Conservation (phyloP, 371 early-diverging fungal genomes). For the Rhizopus sp. region DNA sequence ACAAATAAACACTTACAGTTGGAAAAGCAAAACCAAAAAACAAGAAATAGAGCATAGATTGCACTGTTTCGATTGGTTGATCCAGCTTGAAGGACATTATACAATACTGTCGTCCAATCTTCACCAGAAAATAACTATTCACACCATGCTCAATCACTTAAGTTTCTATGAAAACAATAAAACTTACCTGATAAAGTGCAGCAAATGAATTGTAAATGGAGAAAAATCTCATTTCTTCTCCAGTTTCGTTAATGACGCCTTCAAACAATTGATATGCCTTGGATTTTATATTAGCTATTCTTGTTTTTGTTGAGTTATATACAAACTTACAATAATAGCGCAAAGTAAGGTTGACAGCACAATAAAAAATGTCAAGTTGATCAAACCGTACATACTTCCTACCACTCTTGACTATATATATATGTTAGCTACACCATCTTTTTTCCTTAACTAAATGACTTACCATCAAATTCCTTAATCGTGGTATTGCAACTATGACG, state of each 20-base stretch:
- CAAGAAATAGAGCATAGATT: constrained; percentile 56
- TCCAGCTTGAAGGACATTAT: constrained; percentile 53
- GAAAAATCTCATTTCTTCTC: constrained; percentile 58
- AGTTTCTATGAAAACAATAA: neutral
- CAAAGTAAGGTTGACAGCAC: constrained; percentile 54
- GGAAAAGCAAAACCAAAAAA: constrained; percentile 64
- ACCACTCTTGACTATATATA: constrained; percentile 53
- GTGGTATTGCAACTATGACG: constrained; percentile 57
- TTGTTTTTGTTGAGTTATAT: neutral
- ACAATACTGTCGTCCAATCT: constrained; percentile 68
- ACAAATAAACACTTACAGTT: constrained; percentile 53
- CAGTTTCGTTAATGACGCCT: constrained; percentile 46
- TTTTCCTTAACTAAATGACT: constrained; percentile 5
- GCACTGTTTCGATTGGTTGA: constrained; percentile 40
- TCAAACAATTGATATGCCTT: constrained; percentile 53
- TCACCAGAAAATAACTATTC: constrained; percentile 67
- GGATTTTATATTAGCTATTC: neutral
- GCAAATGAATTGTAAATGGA: constrained; percentile 66
- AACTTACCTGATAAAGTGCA: constrained; percentile 58
- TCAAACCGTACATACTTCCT: constrained; percentile 61
- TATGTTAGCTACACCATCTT: neutral
- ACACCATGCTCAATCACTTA: neutral
- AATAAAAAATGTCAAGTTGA: constrained; percentile 67
- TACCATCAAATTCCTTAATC: constrained; percentile 58
- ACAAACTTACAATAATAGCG: constrained; percentile 55